phyloP scores from a whole-genome alignment of 2,329 filamentous ascomycete species.

The Sclerotiophoma versabilis region DNA sequence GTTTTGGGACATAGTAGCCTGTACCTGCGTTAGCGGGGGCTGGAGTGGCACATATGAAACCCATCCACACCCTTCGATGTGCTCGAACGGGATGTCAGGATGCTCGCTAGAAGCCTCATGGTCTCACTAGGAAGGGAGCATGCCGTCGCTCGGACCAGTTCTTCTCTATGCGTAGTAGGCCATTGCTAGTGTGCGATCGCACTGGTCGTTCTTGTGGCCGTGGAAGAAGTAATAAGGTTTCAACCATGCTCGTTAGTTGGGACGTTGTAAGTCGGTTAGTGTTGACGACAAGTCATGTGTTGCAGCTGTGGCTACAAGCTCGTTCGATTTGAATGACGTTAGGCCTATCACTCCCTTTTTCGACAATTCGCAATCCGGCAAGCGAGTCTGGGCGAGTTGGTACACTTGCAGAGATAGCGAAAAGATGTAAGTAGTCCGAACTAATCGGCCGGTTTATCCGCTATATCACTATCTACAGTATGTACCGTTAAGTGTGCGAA shows the following conservation, averaged over 20 bases:
- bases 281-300: constrained; percentile 26
- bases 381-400: constrained; percentile 21
- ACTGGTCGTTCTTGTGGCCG: constrained; percentile 24
- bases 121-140: constrained; percentile 31
- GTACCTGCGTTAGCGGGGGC: constrained; percentile 49
- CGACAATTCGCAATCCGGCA: constrained; percentile 3
- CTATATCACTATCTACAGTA: not conserved
- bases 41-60: constrained; percentile 42
- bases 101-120: constrained; percentile 29
- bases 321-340: constrained; percentile 7
- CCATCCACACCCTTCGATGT: constrained; percentile 27
- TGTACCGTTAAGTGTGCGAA: not conserved
- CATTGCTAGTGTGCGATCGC: constrained; percentile 18
- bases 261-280: constrained; percentile 25
- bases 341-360: constrained; percentile 10
- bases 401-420: constrained; percentile 5
- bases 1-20: constrained; percentile 37
- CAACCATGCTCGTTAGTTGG: constrained; percentile 26
- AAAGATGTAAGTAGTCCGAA: constrained; percentile 6
- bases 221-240: constrained; percentile 28
- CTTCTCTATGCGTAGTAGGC: constrained; percentile 27
- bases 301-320: constrained; percentile 18
- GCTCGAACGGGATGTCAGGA: constrained; percentile 32
- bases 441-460: constrained; percentile 26
- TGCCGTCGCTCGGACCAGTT: constrained; percentile 21